Base-by-base conservation (phyloP, 495 filamentous ascomycete genomes). In the Aspergillus wentii region DNA sequence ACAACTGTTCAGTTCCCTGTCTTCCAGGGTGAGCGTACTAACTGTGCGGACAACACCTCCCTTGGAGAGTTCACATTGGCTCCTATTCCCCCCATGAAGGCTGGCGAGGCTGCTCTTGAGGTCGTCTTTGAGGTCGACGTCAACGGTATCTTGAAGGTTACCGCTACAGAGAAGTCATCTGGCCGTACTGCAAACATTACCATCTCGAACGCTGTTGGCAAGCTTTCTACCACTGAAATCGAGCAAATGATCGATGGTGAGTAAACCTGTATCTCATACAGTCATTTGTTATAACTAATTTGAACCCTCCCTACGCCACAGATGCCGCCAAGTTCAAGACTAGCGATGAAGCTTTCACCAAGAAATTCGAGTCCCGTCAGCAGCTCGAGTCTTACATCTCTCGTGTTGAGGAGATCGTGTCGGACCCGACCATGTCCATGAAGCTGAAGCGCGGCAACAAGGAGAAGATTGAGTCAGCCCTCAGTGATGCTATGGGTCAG, bases 81-180 rank as follows among this genome's bases (percentile, higher is more conserved):
- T 52, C 92, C 94, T 43, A 95, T 97, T 47, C 92, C 92, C 36
- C 89, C 79, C 9, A 95, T 95, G 90, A 88, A 89, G 66, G 92
- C 92, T 70, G 92, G 92, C 56, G 94, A 99, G 61, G 88, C 92
- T 49, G 91, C 94, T 51, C 82, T 99, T 17, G 92, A 99, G 68
- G 86, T 91, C 54, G 90, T 97, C 60, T 97, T 99, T 69, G 92
- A 99, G 73, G 92, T 99, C 59, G 92, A 99, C 51, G 92, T 96
- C 77, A 99, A 99, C 73, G 92, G 92, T 82, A 97, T 99, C 66
- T 83, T 99, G 57, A 99, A 99, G 81, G 92, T 99, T 52, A 99
- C 94, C 48, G 92, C 92, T 48, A 95, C 89, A 26, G 92, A 99
- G 77, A 99, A 99, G 84, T 88, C 90, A 48, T 96, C 94, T 30